Conservation (phyloP, 768 basidiomycete genomes). For the Serendipita indica region DNA sequence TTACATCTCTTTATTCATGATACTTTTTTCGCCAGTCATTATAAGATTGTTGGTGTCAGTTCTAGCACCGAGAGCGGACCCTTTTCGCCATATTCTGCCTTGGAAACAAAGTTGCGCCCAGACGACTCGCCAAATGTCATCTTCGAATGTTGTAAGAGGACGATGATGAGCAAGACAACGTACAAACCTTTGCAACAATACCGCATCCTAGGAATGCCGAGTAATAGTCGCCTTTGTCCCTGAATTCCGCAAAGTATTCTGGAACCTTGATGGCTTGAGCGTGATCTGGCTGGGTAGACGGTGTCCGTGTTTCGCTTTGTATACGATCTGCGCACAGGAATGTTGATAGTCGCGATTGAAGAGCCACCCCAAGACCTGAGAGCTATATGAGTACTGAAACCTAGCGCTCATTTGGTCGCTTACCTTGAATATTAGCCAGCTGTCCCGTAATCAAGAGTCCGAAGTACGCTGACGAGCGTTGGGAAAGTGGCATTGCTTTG, state of each 20-base stretch:
- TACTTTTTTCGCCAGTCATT: constrained; percentile 13
- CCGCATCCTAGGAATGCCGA: constrained; percentile 70
- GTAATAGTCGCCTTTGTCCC: constrained; percentile 68
- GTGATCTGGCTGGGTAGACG: constrained; percentile 41
- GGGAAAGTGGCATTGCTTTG: constrained; percentile 42
- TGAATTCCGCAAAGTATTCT: constrained; percentile 83
- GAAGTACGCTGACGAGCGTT: constrained; percentile 59
- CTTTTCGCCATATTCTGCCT: constrained; percentile 55
- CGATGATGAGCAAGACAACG: not conserved
- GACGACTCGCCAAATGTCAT: constrained; percentile 57
- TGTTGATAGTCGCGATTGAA: constrained; percentile 55
- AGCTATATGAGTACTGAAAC: not conserved
- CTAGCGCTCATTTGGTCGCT: constrained; percentile 12
- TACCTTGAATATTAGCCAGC: constrained; percentile 56
- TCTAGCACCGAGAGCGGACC: constrained; percentile 67
- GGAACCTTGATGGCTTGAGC: constrained; percentile 55
- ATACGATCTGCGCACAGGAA: constrained; percentile 47
- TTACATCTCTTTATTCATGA: not conserved
- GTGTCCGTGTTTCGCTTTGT: constrained; percentile 33
- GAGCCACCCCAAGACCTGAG: constrained; percentile 46
- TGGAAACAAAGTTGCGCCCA: constrained; percentile 60
- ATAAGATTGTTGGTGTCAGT: constrained; percentile 60
- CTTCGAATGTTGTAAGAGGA: constrained; percentile 24
- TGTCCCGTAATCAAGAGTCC: constrained; percentile 73
- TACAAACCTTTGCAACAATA: constrained; percentile 66